Evolutionary conservation across 768 basidiomycete species (phyloP), one percentile per base, ranked within the genome.

Genomic region (Leucocoprinus leucothites): DNA sequence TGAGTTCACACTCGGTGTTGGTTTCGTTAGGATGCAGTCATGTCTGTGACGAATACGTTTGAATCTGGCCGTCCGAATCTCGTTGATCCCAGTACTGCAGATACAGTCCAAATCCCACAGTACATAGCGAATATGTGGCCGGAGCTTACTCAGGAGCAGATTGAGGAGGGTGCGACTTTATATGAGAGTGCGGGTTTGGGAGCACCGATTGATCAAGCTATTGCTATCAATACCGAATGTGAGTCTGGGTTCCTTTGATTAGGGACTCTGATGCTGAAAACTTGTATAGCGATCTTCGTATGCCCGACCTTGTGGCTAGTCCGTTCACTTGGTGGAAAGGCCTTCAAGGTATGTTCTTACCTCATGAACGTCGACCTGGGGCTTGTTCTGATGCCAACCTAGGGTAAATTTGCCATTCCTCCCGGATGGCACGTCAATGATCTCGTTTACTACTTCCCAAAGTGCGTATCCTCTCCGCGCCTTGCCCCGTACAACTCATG

Each of bases 401-500:
- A 77, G 76, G 74, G 65, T 13, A 69, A 72, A 53, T 81, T 75
- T 57, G 73, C 76, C 18, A 62, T 76, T 44, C 74, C 74, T 22
- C 77, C n/a, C n/a, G n/a, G n/a, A n/a, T n/a, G n/a, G n/a, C n/a
- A n/a, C n/a, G n/a, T n/a, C n/a, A n/a, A n/a, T 76, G 31, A 34
- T 34, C 5, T 34, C 31, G 6, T 13, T 6, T 34, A 21, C 31
- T 35, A 48, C 19, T 21, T 47, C 45, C 45, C 26, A 47, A 3
- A 2, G n/a, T 13, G 6, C 22, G 2, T 16, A 18, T 24, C n/a
- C n/a, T n/a, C n/a, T n/a, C n/a, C n/a, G n/a, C n/a, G n/a, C n/a
- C n/a, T n/a, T n/a, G n/a, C n/a, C n/a, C n/a, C n/a, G n/a, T n/a
- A n/a, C n/a, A n/a, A n/a, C n/a, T n/a, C n/a, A n/a, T n/a, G n/a